Percentiles rank a stretch among this genome's conserved stretches.
phyloP scores from a whole-genome alignment of 129 eudicot species.

The sunflower (Helianthus annuus) region HanXRQr2.0-SUNRISE NC_035439.2:80749209-80749708 shows the following conservation, averaged over 20 bases:
- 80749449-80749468: neutral
- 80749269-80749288: too few species aligned
- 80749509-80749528: constrained; percentile 51
- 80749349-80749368: too few species aligned
- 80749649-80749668: constrained; percentile 27
- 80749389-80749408: too few species aligned
- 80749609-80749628: constrained; percentile 48
- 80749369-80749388: too few species aligned
- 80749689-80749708: constrained; percentile 44
- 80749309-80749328: too few species aligned
- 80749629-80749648: constrained; percentile 49
- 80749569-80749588: constrained; percentile 54
- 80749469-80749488: constrained; percentile 67
- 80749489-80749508: constrained; percentile 57
- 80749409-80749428: neutral
- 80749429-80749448: neutral
- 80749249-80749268: too few species aligned
- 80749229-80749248: too few species aligned
- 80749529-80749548: constrained; percentile 42
- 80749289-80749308: too few species aligned
- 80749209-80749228: too few species aligned
- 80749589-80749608: constrained; percentile 55
- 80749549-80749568: constrained; percentile 56
- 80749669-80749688: constrained; percentile 49
- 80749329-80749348: too few species aligned